phyloP scores from a whole-genome alignment of 768 basidiomycete genomes.

The Psilocybe tampanensis region DNA sequence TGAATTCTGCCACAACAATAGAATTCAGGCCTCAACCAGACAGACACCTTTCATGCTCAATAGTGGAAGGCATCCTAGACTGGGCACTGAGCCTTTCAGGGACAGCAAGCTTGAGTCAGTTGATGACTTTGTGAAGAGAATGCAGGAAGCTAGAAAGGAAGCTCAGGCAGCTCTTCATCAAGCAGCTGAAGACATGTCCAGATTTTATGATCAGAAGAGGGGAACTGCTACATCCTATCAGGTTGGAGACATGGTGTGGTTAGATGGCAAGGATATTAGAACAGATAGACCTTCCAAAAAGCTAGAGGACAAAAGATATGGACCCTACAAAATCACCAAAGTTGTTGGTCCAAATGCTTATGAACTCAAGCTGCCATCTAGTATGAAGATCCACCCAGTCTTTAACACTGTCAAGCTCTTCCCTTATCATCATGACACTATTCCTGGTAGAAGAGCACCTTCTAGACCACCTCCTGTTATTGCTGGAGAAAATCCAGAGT shows the following conservation, averaged over 20 bases:
- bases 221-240: neutral
- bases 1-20: slow-evolving; percentile 4
- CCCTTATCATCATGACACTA: slow-evolving; percentile 2
- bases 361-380: slow-evolving; percentile 1
- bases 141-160: slow-evolving; percentile 4
- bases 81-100: slow-evolving; percentile 16
- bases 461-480: slow-evolving; percentile 19
- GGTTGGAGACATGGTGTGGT: slow-evolving; percentile 19
- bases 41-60: slow-evolving; percentile 29
- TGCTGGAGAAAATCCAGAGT: slow-evolving; percentile 2
- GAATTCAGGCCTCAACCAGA: slow-evolving; percentile 19
- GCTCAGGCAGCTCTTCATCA: slow-evolving; percentile 15
- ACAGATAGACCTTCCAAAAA: slow-evolving; percentile 10
- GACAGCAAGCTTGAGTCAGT: slow-evolving; percentile 13
- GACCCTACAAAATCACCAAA: slow-evolving; percentile 5
- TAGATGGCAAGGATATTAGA: slow-evolving; percentile 5
- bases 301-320: slow-evolving; percentile 1
- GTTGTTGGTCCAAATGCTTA: slow-evolving; percentile 3
- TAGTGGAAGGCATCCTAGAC: slow-evolving; percentile 27
- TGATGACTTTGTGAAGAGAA: slow-evolving; percentile 16
- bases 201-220: slow-evolving; percentile 12
- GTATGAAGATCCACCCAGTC: slow-evolving; percentile 2
- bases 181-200: slow-evolving; percentile 10
- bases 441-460: neutral
- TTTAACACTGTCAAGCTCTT: neutral